These are phyloP conservation scores for Brassica nigra DNA, from an alignment of 345 rosid genomes.

Conservation along the genomic window DNA sequence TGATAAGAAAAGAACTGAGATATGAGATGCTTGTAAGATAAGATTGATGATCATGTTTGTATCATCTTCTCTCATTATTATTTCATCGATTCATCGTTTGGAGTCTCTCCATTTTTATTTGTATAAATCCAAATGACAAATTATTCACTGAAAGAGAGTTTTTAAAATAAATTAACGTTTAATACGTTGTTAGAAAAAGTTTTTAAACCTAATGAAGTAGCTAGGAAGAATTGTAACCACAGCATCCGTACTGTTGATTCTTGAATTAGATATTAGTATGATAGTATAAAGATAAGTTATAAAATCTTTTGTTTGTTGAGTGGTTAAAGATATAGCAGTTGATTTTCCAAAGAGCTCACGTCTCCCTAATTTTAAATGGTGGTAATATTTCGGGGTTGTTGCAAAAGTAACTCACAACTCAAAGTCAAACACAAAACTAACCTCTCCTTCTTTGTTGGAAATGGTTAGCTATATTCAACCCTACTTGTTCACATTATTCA, in stretches of 20 bases:
- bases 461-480: too few species aligned
- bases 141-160: neutral
- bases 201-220: neutral
- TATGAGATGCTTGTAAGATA: constrained; percentile 37
- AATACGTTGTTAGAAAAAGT: neutral
- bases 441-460: too few species aligned
- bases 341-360: neutral
- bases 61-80: constrained; percentile 26
- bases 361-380: neutral
- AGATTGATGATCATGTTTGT: constrained; percentile 33
- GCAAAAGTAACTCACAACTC: too few species aligned
- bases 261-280: neutral
- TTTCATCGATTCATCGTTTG: neutral
- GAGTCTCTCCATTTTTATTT: neutral
- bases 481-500: too few species aligned
- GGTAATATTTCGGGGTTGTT: too few species aligned
- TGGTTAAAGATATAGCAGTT: neutral
- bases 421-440: too few species aligned
- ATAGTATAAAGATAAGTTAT: neutral
- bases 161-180: neutral
- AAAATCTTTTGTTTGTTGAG: neutral
- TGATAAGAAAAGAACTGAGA: constrained; percentile 22
- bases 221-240: neutral
- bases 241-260: neutral
- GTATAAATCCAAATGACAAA: neutral